A percentile compares a stretch with the other conserved stretches of the same genome.
These are phyloP conservation scores for Fusarium sp. DNA, from an alignment of 2,329 filamentous ascomycete genomes.

Conservation along the genomic window DNA sequence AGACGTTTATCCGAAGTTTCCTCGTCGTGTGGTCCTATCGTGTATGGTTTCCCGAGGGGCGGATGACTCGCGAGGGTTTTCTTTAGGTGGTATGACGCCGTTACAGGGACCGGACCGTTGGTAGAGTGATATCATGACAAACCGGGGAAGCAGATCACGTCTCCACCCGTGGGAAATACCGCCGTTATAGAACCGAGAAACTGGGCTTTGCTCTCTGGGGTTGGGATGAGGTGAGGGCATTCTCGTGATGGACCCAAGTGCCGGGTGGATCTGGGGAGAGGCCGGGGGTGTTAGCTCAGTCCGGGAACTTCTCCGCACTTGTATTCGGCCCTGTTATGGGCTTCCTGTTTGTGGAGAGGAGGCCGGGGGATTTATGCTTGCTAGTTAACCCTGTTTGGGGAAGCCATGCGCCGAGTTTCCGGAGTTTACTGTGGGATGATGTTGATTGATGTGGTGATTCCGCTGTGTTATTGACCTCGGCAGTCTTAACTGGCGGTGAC, in stretches of 20 bases:
- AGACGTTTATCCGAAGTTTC: not conserved
- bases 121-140: slow-evolving; percentile 32
- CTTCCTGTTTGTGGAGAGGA: slow-evolving; percentile 14
- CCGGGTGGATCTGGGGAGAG: slow-evolving; percentile 31
- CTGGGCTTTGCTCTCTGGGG: slow-evolving; percentile 26
- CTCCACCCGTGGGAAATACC: slow-evolving; percentile 33
- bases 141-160: slow-evolving; percentile 20
- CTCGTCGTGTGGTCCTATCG: not conserved
- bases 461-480: not conserved
- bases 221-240: not conserved
- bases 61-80: slow-evolving; percentile 11
- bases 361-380: not conserved
- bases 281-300: slow-evolving; percentile 7
- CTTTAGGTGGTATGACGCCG: slow-evolving; percentile 19
- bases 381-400: not conserved
- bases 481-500: not conserved
- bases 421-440: not conserved
- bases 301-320: slow-evolving; percentile 19
- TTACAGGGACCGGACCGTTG: slow-evolving; percentile 7
- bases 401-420: not conserved
- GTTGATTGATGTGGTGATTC: slow-evolving; percentile 2
- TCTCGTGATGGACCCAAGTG: slow-evolving; percentile 21
- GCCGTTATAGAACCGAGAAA: slow-evolving; percentile 38
- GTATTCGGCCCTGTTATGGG: slow-evolving; percentile 36
- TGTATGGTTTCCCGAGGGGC: not conserved